Evolutionary conservation across 2,329 filamentous ascomycete species (phyloP).

Genomic region (Lachnellula arida): DNA sequence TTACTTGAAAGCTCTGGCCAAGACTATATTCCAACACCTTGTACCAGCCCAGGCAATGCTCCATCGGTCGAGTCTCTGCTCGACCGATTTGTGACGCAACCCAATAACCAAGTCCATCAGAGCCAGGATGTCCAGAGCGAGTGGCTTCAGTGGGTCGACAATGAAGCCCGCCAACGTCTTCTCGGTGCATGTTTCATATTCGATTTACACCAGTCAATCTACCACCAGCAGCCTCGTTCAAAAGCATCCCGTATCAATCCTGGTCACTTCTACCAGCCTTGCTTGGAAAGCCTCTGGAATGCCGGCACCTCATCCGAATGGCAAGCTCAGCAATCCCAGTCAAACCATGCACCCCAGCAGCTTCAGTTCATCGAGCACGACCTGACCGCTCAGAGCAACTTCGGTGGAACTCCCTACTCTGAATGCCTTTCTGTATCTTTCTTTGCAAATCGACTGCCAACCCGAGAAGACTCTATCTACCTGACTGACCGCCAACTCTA

Average conservation of each 20-base stretch:
- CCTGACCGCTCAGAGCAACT: conserved; percentile 4
- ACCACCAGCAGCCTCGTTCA: conserved; percentile 41
- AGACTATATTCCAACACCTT: conserved; percentile 7
- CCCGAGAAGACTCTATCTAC: conserved; percentile 30
- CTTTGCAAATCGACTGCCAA: conserved; percentile 22
- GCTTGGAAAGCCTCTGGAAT: conserved; percentile 45
- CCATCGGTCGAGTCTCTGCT: conserved; percentile 17
- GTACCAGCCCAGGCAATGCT: conserved; percentile 11
- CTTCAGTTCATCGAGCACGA: conserved; percentile 17
- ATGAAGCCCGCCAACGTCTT: conserved; percentile 49
- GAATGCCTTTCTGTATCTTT: conserved; percentile 25
- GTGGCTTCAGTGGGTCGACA: conserved; percentile 50
- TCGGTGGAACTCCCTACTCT: conserved; percentile 16
- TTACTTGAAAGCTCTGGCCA: conserved; percentile 18
- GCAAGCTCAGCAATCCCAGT: conserved; percentile 30
- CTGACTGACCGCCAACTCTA: conserved; percentile 17
- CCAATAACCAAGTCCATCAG: conserved; percentile 1
- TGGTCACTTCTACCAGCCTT: conserved; percentile 18
- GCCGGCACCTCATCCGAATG: conserved; percentile 43
- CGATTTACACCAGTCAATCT: conserved; percentile 52
- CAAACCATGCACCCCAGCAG: conserved; percentile 6
- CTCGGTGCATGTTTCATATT: conserved; percentile 53
- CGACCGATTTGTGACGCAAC: conserved; percentile 15
- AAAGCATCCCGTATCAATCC: conserved; percentile 11
- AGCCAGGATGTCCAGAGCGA: conserved; percentile 12